Conservation (phyloP, 345 rosid genomes). For the Leavenworthia alabamica region DNA sequence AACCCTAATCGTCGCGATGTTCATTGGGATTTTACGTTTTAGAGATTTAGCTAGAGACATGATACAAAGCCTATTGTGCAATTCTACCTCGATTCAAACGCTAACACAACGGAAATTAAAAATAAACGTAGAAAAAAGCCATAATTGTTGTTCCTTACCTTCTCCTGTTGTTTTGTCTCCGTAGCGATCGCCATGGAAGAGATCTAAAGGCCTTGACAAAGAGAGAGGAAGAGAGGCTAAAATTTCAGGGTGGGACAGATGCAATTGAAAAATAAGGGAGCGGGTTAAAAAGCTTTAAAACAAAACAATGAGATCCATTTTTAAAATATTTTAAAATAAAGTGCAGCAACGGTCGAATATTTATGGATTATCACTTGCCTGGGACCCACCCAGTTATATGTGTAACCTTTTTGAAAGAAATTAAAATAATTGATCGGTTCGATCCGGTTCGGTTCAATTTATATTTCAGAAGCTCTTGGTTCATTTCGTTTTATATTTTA, state of each 20-base stretch:
- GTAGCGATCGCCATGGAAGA: not conserved
- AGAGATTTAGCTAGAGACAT: not conserved
- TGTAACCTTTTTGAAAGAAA: no score
- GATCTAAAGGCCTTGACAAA: not conserved
- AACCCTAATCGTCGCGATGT: constrained; percentile 5
- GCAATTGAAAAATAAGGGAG: not conserved
- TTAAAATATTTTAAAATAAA: not conserved
- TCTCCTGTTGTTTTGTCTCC: not conserved
- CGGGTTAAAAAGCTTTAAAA: not conserved
- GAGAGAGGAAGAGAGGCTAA: not conserved
- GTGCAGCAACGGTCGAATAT: not conserved
- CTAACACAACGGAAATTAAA: not conserved
- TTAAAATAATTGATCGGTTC: no score
- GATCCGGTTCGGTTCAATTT: no score
- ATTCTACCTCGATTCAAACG: not conserved
- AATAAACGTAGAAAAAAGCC: not conserved
- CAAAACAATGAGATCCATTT: not conserved
- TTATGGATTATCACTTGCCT: not conserved
- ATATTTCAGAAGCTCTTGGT: no score
- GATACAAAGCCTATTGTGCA: not conserved
- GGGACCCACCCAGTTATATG: not conserved
- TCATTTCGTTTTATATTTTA: no score
- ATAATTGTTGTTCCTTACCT: not conserved
- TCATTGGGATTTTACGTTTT: not conserved
- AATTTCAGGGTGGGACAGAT: not conserved